Conservation (phyloP, 257 asterid species). For the Solanum chmielewskii region DNA sequence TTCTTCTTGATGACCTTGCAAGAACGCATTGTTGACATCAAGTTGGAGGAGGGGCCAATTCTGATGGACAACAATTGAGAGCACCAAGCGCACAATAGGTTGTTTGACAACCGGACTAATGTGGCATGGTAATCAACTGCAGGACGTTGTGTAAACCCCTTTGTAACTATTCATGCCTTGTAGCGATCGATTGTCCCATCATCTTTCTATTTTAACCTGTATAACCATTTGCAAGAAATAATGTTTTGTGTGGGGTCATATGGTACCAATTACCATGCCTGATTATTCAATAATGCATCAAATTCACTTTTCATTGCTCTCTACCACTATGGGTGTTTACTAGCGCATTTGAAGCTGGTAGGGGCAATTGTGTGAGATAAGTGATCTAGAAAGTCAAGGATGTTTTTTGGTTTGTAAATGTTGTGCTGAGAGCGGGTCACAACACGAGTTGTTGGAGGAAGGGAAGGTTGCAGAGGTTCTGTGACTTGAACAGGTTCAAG, state of each 20-base stretch:
- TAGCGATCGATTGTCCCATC: neutral
- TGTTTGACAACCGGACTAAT: neutral
- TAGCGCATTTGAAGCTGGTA: neutral
- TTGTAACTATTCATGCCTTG: neutral
- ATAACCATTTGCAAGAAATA: neutral
- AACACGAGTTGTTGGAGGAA: neutral
- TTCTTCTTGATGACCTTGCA: neutral
- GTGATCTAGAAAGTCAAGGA: neutral
- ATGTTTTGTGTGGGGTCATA: neutral
- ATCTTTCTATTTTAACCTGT: neutral
- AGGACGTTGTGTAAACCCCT: neutral
- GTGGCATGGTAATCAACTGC: neutral
- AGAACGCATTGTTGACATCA: neutral
- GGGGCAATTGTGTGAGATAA: neutral
- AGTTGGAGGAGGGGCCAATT: neutral
- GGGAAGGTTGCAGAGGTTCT: neutral
- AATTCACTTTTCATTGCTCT: neutral
- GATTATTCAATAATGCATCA: neutral
- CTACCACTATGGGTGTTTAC: neutral
- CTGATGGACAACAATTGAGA: neutral
- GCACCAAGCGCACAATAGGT: neutral
- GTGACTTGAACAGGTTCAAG: neutral
- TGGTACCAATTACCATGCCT: neutral
- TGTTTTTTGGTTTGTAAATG: too few species aligned
- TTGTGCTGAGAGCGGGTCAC: neutral